Evolutionary conservation across 2,329 filamentous ascomycete genomes (phyloP), one percentile per base, ranked within the genome.

Genomic region (Scleromitrula shiraiana): DNA sequence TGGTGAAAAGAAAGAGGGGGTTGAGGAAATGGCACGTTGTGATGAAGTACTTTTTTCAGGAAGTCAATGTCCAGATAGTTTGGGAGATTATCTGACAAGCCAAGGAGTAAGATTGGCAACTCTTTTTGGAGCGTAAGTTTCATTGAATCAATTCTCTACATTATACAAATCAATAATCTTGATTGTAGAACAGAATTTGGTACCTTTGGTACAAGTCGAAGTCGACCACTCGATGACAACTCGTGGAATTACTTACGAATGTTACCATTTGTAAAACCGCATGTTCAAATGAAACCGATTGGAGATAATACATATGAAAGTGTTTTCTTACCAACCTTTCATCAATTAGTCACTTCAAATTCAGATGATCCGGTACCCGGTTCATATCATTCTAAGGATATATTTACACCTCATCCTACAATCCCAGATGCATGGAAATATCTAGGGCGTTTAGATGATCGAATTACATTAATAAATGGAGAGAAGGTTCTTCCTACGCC

Each of bases 221-320:
- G 8, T 9, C 68, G 71, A 0, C 45, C 43, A 12, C 57, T 59
- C 1, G 70, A 65, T 1, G 80, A 83, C 58, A 72, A 71, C 36
- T 71, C 67, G 5, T 84, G 80, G 80, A 74, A 80, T 55, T 83
- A 80, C 52, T 61, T 81, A 10, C 72, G 71, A 20, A 45, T 46
- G 15, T 19, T 42, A 9, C 12, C 24, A 15, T 41, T 33, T 2
- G 32, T 54, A n/a, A 41, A 50, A 14, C 46, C 44, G 12, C 52
- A 43, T 27, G 27, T 58, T 5, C 33, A 20, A 15, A 56, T 53
- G 53, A 59, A 35, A 40, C 41, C 23, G 59, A 6, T 63, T 64
- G 48, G 60, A 61, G 37, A 55, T 55, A 32, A 62, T 61, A 45
- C 65, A 60, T 40, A 39, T 36, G 54, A 56, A 38, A 45, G 50